Evolutionary conservation across 306 rosid genomes (phyloP).

Genomic region (Glycine tomentella): DNA sequence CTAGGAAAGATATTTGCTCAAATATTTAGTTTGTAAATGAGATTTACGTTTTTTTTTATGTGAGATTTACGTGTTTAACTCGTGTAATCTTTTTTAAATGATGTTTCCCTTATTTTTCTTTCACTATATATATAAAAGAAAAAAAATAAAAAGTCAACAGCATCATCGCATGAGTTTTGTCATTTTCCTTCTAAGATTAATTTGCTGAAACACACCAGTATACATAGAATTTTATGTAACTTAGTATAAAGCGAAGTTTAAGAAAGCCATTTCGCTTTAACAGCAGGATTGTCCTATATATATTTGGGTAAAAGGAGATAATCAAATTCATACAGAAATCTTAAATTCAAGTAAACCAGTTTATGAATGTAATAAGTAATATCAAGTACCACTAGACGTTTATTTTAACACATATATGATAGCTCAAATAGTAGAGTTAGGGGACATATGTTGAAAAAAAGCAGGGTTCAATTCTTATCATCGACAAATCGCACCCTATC

Average conservation of each 20-base stretch:
- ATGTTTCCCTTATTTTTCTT: background rate
- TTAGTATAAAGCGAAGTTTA: background rate
- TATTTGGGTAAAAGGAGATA: background rate
- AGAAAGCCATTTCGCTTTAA: background rate
- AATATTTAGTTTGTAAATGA: background rate
- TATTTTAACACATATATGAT: background rate
- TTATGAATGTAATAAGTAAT: background rate
- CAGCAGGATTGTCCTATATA: background rate
- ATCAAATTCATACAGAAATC: slow-evolving; percentile 7
- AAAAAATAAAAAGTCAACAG: slow-evolving; percentile 3
- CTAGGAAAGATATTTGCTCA: background rate
- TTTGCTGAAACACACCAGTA: background rate
- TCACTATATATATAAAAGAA: background rate
- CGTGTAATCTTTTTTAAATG: background rate
- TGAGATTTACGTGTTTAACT: background rate
- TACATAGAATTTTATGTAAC: background rate
- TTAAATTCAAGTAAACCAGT: slow-evolving; percentile 18
- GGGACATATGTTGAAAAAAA: background rate
- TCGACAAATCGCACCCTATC: background rate
- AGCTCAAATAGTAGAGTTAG: background rate
- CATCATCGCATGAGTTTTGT: background rate
- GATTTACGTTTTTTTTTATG: background rate
- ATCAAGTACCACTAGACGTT: background rate
- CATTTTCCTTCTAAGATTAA: background rate
- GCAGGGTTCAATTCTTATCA: background rate